Base-by-base conservation (phyloP, 1,284 basidiomycete species). In the Dichomitus squalens region DNA sequence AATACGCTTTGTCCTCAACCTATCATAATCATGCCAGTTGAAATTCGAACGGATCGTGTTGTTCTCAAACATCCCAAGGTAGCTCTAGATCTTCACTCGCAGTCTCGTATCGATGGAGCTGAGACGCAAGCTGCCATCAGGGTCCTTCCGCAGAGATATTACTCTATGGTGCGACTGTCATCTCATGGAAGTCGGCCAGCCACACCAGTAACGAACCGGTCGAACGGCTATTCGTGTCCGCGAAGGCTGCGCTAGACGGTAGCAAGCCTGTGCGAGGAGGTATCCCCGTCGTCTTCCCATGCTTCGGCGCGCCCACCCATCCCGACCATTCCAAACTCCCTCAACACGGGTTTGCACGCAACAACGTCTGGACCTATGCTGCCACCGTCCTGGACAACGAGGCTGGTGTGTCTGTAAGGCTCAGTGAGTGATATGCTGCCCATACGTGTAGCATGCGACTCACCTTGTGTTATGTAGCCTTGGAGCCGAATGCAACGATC, bases 301-400 rank as follows among this genome's bases (percentile, higher is more conserved):
- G 88, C 73, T 95, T 95, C 68, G 93, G 93, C 2, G 77, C 89
- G 1, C 92, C 93, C 1, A 79, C 76, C 6, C 87, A 87, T 65
- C 80, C 81, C 1, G 87, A 91, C 40, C 92, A 96, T 70, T 70
- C 73, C n/a, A 83, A 83, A 39, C 79, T 96, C 7, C 56, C 76
- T 7, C 92, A 95, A 69, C 94, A 96, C 71, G 94, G 94, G 0
- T 96, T 95, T 68, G 93, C 90, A 16, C 81, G 94, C 48, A 92
- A 77, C 62, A 79, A 83, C 33, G 71, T 68, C 14, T 96, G 94
- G 94, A 76, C 74, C 21, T 87, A 86, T 67, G 84, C 86, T 61
- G 72, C 76, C 36, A 74, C 84, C 14, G 77, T 93, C 29, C 79
- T 84, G 78, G 90, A 95, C 66, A 85, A 87, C 57, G 81, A 82